Evolutionary conservation across 2,329 filamentous ascomycete species (phyloP).

Genomic region (Talaromyces sp.): DNA sequence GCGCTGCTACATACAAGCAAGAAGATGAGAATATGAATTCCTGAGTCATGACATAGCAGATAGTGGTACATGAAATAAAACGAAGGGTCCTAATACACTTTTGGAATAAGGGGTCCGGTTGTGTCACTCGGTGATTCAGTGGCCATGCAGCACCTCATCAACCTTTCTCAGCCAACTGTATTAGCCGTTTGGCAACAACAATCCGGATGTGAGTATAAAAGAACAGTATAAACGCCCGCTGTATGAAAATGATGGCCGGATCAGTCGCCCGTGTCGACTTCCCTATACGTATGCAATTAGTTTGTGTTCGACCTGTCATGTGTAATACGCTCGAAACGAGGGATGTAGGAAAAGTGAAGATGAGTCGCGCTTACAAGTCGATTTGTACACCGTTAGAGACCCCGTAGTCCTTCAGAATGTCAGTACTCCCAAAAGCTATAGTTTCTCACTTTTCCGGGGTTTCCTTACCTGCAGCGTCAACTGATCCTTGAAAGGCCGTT

Average conservation of each 20-base stretch:
- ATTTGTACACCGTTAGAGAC: conserved; percentile 76
- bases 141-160: neutral
- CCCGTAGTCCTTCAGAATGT: conserved; percentile 71
- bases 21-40: conserved; percentile 11
- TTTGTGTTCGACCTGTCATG: conserved; percentile 4
- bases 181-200: neutral
- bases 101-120: neutral
- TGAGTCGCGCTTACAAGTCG: conserved; percentile 35
- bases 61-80: conserved; percentile 9
- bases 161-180: neutral
- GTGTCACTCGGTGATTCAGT: neutral
- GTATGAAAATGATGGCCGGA: neutral
- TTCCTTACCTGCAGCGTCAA: conserved; percentile 54
- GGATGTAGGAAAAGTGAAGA: neutral
- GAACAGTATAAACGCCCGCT: neutral
- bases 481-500: conserved; percentile 88
- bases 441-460: neutral
- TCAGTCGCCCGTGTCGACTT: conserved; percentile 45
- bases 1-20: conserved; percentile 23
- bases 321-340: neutral
- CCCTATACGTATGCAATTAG: conserved; percentile 27
- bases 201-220: neutral
- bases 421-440: neutral
- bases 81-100: conserved; percentile 3
- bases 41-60: conserved; percentile 5